phyloP scores from a whole-genome alignment of 805 yeast species.

The Wickerhamomyces bisporus region DNA sequence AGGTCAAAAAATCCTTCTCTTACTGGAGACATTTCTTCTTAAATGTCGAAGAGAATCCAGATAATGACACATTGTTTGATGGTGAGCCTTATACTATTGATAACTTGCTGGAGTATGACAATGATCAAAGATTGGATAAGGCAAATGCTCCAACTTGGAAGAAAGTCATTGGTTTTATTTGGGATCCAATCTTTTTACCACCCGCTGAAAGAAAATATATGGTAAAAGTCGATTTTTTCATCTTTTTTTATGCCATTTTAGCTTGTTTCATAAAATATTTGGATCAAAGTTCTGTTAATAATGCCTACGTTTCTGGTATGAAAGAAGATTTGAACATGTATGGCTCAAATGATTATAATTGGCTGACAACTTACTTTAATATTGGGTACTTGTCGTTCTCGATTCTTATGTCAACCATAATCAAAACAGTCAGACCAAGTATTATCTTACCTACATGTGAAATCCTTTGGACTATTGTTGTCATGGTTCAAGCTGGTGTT shows the following conservation, averaged over 20 bases:
- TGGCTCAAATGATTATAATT: conserved; percentile 49
- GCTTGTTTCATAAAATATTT: conserved; percentile 39
- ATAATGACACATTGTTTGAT: conserved; percentile 6
- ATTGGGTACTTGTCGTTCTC: conserved; percentile 9
- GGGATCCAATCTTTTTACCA: conserved; percentile 8
- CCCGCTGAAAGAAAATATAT: conserved; percentile 8
- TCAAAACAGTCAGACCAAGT: conserved; percentile 7
- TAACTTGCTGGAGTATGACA: conserved; percentile 3
- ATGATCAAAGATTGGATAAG: conserved; percentile 1
- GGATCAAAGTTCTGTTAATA: conserved; percentile 51
- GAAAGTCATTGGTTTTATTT: conserved; percentile 5
- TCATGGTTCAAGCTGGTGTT: conserved; percentile 7
- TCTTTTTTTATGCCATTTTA: conserved; percentile 7
- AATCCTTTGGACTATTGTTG: conserved; percentile 9
- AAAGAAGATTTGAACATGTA: conserved; percentile 47
- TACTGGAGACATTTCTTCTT: conserved; percentile 3
- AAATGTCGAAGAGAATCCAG: conserved; percentile 2
- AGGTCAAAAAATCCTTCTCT: not conserved
- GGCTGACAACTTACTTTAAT: conserved; percentile 7
- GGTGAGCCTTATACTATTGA: conserved; percentile 8
- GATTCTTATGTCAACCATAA: conserved; percentile 1
- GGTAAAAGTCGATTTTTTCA: conserved; percentile 10
- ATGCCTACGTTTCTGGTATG: conserved; percentile 63
- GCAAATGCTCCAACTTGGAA: conserved; percentile 6
- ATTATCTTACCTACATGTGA: conserved; percentile 8